Base-by-base conservation (phyloP, 2,329 filamentous ascomycete species). In the Xylaria sp. region DNA sequence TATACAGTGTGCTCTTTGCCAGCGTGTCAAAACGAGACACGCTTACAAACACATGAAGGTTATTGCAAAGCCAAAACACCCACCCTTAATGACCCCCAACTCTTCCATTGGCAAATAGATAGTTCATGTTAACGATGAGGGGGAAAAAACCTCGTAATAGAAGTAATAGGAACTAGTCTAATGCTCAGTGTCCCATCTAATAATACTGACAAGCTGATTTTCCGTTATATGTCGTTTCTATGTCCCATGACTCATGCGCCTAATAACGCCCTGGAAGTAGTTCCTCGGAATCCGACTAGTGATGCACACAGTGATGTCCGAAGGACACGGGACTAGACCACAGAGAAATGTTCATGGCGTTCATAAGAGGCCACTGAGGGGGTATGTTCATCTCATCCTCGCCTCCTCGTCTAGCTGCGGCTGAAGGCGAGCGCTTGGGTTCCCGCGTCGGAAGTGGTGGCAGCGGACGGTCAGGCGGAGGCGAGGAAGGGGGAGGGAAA, bases 401-500 rank as follows among this genome's bases (percentile, higher is more conserved):
- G 22, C 25, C 13, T 13, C 53, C 6, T 42, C 6, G 36, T 11
- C 25, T 25, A 7, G 22, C 15, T 2, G 53, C 7, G 6, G 13
- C 36, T 9, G 42, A 7, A 20, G 36, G 25, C 3, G 51, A 5
- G 13, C 17, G 17, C 20, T 13, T 31, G 1, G 15, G 5, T 13
- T 39, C 27, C 13, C 44, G 13, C 5, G 15, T 29, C 2, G 31
- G 39, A 59, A 59, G 29, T 2, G 38, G 54, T 6, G 54, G 53
- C 5, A 55, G 36, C 15, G 54, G 54, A 27, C 39, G 54, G 6
- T 33, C 17, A 9, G 54, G 39, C n/a, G 38, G 54, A 0, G 54
- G 39, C 39, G 54, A 57, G 5, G 38, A 5, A 57, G 38, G 54
- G 17, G 54, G 54, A 55, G 53, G 53, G 25, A 29, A 55, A 7